Base-by-base conservation (phyloP, 495 filamentous ascomycete species). In the Lasiosphaeria ovina region DNA sequence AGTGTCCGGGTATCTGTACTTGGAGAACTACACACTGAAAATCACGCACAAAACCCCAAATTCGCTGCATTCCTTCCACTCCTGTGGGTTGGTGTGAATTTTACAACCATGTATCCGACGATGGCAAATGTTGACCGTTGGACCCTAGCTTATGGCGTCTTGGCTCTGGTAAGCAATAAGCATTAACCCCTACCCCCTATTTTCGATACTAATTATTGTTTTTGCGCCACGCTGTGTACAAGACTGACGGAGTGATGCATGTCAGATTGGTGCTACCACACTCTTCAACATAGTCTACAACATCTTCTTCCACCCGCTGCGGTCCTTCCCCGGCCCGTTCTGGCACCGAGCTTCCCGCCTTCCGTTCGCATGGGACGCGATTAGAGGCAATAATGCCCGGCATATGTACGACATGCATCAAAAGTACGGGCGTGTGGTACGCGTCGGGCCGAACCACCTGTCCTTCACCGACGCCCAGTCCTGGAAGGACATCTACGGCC, bases 401-500 rank as follows among this genome's bases (percentile, higher is more conserved):
- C 6, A 49, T 33, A 56, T 64, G 6, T 38, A 62, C 0, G 7
- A 55, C 3, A 64, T 84, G 11, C 83, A 86, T 65, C 66, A 76
- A 44, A 71, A 71, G 49, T 82, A 85, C 54, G 83, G 83, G 6
- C 72, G 72, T 17, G 70, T 85, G 31, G 77, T 90, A 2, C 83
- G 87, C 3, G 69, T 87, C 35, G 64, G 72, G 0, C 86, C 86
- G 3, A 68, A 77, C 35, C 77, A 83, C 55, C 68, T 90, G 2
- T 79, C 77, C 6, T 89, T 85, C 72, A 80, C 73, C 59, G 75
- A 78, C 2, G 66, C 75, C 0, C 60, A 65, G 3, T 82, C 85
- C 8, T 86, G 81, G 76, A 77, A 77, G 36, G 85, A 87, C 62
- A 86, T 89, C 44, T 84, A 86, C 58, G 81, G 79, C 6, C 67